phyloP scores from a whole-genome alignment of 768 basidiomycete genomes.

The Punctularia strigosozonata region DNA sequence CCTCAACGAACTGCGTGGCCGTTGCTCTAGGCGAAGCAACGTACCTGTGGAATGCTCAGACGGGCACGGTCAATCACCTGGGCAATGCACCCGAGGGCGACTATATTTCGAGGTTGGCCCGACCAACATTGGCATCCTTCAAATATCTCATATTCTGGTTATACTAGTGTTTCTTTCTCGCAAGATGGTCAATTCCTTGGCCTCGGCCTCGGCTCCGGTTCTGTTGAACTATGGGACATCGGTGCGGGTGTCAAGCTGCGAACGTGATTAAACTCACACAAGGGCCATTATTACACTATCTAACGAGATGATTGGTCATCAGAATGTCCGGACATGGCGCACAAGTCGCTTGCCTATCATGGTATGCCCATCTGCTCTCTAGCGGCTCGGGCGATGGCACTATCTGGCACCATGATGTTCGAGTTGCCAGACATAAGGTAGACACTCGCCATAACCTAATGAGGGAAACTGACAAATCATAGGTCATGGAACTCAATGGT shows the following conservation, averaged over 20 bases:
- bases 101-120: too few relatives aligned
- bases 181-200: constrained; percentile 75
- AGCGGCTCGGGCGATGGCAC: constrained; percentile 90
- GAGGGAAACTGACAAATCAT: too few relatives aligned
- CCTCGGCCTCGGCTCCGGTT: constrained; percentile 68
- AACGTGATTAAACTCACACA: too few relatives aligned
- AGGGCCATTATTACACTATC: too few relatives aligned
- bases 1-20: too few relatives aligned
- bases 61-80: constrained; percentile 70
- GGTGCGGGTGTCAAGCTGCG: constrained; percentile 68
- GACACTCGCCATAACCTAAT: too few relatives aligned
- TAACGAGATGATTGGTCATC: too few relatives aligned
- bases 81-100: constrained; percentile 66
- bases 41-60: constrained; percentile 92
- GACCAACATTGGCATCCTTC: too few relatives aligned
- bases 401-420: constrained; percentile 94
- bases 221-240: constrained; percentile 93
- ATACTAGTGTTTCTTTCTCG: constrained; percentile 68
- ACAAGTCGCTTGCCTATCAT: constrained; percentile 76
- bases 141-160: too few relatives aligned
- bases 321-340: constrained; percentile 86
- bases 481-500: constrained; percentile 81
- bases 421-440: constrained; percentile 68
- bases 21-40: constrained; percentile 81
- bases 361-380: constrained; percentile 78